Conservation (phyloP, 805 yeast genomes). For the Starmerella bacillaris region DNA sequence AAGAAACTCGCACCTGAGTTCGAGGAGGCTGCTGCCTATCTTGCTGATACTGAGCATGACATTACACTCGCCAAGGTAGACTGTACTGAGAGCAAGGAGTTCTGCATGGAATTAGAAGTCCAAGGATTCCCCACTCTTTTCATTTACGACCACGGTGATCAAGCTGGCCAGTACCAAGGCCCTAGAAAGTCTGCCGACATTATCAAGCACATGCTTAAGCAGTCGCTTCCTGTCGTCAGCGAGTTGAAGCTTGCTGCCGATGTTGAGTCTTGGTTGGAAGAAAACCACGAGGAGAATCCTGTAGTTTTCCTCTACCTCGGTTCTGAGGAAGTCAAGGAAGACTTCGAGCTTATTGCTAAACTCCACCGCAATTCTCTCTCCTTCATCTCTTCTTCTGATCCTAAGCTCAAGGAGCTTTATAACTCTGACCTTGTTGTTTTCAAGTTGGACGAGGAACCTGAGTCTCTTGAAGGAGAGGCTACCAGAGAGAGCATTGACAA, state of each 20-base stretch:
- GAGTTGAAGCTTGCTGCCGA: constrained; percentile 31
- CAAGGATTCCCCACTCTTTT: constrained; percentile 72
- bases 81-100: constrained; percentile 60
- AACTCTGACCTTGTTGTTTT: constrained; percentile 34
- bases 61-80: constrained; percentile 55
- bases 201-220: constrained; percentile 59
- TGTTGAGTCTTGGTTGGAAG: constrained; percentile 32
- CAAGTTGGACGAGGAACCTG: constrained; percentile 22
- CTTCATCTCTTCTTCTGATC: constrained; percentile 33
- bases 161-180: constrained; percentile 56
- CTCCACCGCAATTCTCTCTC: constrained; percentile 41
- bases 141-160: constrained; percentile 37
- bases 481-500: constrained; percentile 26
- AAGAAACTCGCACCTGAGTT: constrained; percentile 24
- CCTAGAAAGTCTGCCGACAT: constrained; percentile 70
- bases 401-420: constrained; percentile 23
- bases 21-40: constrained; percentile 20
- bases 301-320: constrained; percentile 35
- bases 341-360: constrained; percentile 49
- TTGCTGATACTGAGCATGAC: constrained; percentile 9
- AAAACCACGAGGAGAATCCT: constrained; percentile 9
- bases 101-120: constrained; percentile 50
- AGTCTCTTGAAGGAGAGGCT: constrained; percentile 17
- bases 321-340: constrained; percentile 31
- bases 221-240: constrained; percentile 59